A percentile compares a stretch with the other conserved stretches of the same genome.
Evolutionary conservation across 345 rosid species (phyloP).

Genomic region (Euclidium syriacum): DNA sequence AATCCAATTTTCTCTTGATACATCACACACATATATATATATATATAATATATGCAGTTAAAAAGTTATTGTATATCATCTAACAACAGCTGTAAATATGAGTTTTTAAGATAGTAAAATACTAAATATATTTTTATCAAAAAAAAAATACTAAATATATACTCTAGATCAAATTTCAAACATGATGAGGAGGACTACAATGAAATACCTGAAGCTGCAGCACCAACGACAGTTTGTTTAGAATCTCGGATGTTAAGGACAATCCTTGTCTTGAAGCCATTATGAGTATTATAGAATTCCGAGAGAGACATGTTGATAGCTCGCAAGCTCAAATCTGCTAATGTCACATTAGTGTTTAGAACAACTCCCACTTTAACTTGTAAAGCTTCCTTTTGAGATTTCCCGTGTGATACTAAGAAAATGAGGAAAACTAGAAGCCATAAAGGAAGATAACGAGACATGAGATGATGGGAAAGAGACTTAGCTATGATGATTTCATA

Average conservation of each 20-base stretch:
- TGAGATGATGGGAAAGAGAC: background rate
- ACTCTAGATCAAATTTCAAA: background rate
- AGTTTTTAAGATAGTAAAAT: background rate
- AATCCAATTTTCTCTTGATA: too few species aligned
- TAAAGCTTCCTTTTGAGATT: slow-evolving; percentile 13
- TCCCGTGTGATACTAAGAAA: background rate
- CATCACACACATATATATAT: too few species aligned
- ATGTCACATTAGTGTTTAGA: slow-evolving; percentile 20
- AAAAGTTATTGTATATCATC: too few species aligned
- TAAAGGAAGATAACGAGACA: slow-evolving; percentile 13
- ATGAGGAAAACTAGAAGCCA: background rate
- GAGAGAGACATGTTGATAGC: slow-evolving; percentile 28
- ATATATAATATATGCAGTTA: too few species aligned
- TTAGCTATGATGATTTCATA: background rate
- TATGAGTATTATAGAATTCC: slow-evolving; percentile 27
- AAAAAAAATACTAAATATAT: background rate
- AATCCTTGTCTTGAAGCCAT: slow-evolving; percentile 22
- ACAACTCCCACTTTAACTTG: slow-evolving; percentile 33
- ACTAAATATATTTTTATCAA: background rate
- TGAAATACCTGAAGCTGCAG: slow-evolving; percentile 35
- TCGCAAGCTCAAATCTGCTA: slow-evolving; percentile 15
- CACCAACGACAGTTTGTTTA: slow-evolving; percentile 26
- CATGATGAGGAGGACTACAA: background rate
- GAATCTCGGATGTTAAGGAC: slow-evolving; percentile 25
- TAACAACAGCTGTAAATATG: too few species aligned